Evolutionary conservation across 306 rosid genomes (phyloP), one percentile per base, ranked within the genome.

Genomic region (Prunus padus): DNA sequence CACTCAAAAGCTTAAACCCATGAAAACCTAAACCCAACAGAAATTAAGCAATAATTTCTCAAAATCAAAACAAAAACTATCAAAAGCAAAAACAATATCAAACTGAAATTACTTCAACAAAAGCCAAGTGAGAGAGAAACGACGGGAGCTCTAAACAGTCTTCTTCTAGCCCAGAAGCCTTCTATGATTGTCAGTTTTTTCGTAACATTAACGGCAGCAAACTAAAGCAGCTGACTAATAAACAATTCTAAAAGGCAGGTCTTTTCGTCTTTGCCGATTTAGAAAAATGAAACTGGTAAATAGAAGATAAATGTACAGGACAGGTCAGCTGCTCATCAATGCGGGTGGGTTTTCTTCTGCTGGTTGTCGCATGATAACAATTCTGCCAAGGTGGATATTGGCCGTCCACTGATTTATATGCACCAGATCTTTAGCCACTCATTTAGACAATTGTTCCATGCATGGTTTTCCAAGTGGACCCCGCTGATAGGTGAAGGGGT

Each of bases 1-100:
- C 65, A 45, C 72, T 79, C 78, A 42, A 56, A 47, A 56, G 65
- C 74, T 52, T 20, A 65, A 44, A 56, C 84, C 72, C 77, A 55
- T 69, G 42, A 64, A 23, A 46, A 46, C 74, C 42, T 60, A 12
- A 26, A 65, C 66, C 60, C 56, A 61, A 25, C 20, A 72, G 2
- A 16, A 37, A 46, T 26, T 28, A 28, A 69, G 8, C 46, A 33
- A 33, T 3, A 71, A 71, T n/a, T 52, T 33, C 51, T 11, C 51
- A 71, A 56, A 72, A 40, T 33, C 2, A 8, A 64, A 64, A 3
- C 1, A 23, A 22, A 72, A 16, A 72, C 42, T 19, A 72, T 72
- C 76, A 47, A 26, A 72, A 42, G 8, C 19, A 42, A 56, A 56
- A 42, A 55, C 11, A 33, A 71, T 6, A 71, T 10, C 14, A 71